Evolutionary conservation across 805 yeast species (phyloP).

Genomic region (Blastobotrys americana): DNA sequence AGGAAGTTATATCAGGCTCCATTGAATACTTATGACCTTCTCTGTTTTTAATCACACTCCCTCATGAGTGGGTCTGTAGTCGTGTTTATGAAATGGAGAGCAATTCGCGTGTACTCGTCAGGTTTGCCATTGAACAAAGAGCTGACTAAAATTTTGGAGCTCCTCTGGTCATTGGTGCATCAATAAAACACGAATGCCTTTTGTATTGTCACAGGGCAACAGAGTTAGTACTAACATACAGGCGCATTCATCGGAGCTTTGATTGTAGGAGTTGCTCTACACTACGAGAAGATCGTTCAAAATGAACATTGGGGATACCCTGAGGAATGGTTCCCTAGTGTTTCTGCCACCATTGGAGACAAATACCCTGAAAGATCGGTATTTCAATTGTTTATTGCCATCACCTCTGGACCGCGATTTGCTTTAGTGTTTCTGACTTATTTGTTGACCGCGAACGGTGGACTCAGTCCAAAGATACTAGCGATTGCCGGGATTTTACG

Average conservation of each 20-base stretch:
- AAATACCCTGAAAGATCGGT: constrained; percentile 91
- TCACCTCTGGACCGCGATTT: constrained; percentile 91
- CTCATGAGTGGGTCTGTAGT: too few relatives aligned
- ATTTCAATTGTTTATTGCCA: constrained; percentile 84
- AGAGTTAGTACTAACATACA: too few relatives aligned
- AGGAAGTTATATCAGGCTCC: too few relatives aligned
- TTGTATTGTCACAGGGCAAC: too few relatives aligned
- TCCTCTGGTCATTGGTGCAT: too few relatives aligned
- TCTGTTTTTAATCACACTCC: too few relatives aligned
- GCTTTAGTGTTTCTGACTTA: constrained; percentile 47
- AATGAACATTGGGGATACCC: constrained; percentile 88
- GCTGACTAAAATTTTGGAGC: neutral
- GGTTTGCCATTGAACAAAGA: too few relatives aligned
- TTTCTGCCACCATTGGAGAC: constrained; percentile 95
- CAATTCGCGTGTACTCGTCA: too few relatives aligned
- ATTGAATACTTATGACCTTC: too few relatives aligned
- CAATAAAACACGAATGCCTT: too few relatives aligned
- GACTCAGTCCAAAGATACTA: constrained; percentile 32
- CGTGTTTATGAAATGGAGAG: too few relatives aligned
- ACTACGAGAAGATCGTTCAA: constrained; percentile 79
- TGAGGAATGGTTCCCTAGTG: constrained; percentile 98
- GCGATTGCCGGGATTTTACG: constrained; percentile 64
- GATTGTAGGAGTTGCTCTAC: constrained; percentile 64
- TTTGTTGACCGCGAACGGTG: constrained; percentile 32
- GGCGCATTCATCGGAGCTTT: constrained; percentile 73